Base-by-base conservation (phyloP, 805 yeast species). In the Nakazawaea pomicola region DNA sequence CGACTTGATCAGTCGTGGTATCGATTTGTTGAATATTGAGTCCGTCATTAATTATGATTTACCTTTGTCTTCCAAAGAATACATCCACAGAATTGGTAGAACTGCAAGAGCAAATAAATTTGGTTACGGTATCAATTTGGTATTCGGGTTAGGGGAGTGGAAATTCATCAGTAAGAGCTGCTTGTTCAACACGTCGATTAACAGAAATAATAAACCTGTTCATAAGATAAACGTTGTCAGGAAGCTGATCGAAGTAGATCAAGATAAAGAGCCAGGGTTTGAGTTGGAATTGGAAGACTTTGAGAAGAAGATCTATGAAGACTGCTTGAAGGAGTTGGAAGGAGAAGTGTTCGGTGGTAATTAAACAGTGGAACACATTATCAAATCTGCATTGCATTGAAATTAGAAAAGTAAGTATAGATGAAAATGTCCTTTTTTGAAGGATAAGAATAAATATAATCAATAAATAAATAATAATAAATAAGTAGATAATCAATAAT, bases 81-180 rank as follows among this genome's bases (percentile, higher is more conserved):
- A 93, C 51, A 88, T 93, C 20, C 99, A 93, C 62, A 75, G 99
- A 54, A 88, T 89, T 29, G 99, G 99, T 30, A 80, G 99, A 67
- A 90, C 98, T 0, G 97, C 98, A 2, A 78, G 99, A 64, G 99
- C 99, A 2, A 81, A 83, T 38, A 75, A 79, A 27, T 39, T 49
- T 0, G 99, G 99, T 56, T 64, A 66, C 28, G 95, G 96, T 0
- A 74, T 80, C 56, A 83, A 78, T 35, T 58, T 91, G 19, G 68
- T 80, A n/a, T 69, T 78, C 44, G 95, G 95, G 21, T 77, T 76
- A 41, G 90, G 89, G 40, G 98, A 93, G 52, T 69, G 66, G 38
- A 78, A 71, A 49, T 83, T 86, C 83, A 70, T 72, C 45, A 66
- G 67, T 38, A 70, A 61, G 41, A 52, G 72, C 23, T 69, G 69